Base-by-base conservation (phyloP, 352 stramenopile genomes). In the Globisporangium megalacanthum region DNA sequence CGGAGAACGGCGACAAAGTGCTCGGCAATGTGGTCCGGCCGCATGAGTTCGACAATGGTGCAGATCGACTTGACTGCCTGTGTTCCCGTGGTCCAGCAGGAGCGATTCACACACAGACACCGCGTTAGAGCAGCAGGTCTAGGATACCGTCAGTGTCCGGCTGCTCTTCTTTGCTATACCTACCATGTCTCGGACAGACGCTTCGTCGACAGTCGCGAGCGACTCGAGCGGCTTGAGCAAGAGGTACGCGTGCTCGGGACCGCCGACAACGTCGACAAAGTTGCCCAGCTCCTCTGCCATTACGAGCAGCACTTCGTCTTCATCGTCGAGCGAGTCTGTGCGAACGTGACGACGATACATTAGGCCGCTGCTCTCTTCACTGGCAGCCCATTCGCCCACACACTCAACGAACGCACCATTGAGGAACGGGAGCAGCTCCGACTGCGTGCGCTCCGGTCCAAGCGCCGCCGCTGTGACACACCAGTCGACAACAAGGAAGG, bases 361-460 rank as follows among this genome's bases (percentile, higher is more conserved):
- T 6, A 4, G 15, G 0, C 25, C 6, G n/a, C n/a, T n/a, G n/a
- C n/a, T 22, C 17, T 13, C 6, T 22, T 22, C 11, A 29, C 25
- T 29, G 25, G 45, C 1, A 31, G 45, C 13, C 17, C 14, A 49
- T 25, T 19, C n/a, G 14, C 45, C 31, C n/a, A 22, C n/a, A 20
- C n/a, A 5, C 6, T 33, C 6, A 35, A 56, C 69, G 52, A 35
- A 56, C 69, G 52, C 65, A 94, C 88, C 89, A 60, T 96, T 96
- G 39, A 99, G 75, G 65, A 99, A 99, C 2, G 97, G 97, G n/a
- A 99, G 64, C 15, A 99, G 78, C 78, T 99, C 97, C 42, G 95
- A 80, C 48, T 89, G 76, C 54, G 92, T 97, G 41, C 94, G 85
- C 50, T 97, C 79, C 7, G 79, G 76, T 6, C 94, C 94, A 29